Evolutionary conservation across 2,329 filamentous ascomycete genomes (phyloP).

Genomic region (Amauroascus niger): DNA sequence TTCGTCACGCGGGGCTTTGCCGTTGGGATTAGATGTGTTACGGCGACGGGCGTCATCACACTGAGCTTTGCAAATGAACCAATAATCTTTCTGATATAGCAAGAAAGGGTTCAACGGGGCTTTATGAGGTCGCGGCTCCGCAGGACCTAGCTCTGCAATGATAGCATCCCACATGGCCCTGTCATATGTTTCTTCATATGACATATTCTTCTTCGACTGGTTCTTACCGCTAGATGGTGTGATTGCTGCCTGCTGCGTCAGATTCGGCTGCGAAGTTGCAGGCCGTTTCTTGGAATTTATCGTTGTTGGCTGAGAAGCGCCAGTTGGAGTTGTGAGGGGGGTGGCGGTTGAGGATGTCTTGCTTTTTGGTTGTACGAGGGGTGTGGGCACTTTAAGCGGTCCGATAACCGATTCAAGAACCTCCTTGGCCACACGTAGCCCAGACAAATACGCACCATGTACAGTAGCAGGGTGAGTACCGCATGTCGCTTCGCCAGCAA

Average conservation of each 20-base stretch:
- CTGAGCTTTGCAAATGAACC: slow-evolving; percentile 52
- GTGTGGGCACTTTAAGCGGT: slow-evolving; percentile 64
- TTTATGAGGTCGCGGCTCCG: slow-evolving; percentile 62
- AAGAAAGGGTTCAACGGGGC: slow-evolving; percentile 76
- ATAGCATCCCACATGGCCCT: slow-evolving; percentile 49
- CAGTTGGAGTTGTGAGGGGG: slow-evolving; percentile 22
- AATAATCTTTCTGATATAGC: slow-evolving; percentile 71
- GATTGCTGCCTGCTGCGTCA: not conserved
- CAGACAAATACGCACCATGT: slow-evolving; percentile 90
- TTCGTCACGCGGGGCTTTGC: slow-evolving; percentile 60
- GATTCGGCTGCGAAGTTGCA: not conserved
- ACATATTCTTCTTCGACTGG: slow-evolving; percentile 16
- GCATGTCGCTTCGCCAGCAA: slow-evolving; percentile 93
- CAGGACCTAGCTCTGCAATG: slow-evolving; percentile 57
- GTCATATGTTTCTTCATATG: slow-evolving; percentile 45
- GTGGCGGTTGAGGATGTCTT: slow-evolving; percentile 22
- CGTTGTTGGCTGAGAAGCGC: slow-evolving; percentile 20
- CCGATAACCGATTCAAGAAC: slow-evolving; percentile 72
- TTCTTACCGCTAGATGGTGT: not conserved
- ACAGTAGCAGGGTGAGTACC: slow-evolving; percentile 94
- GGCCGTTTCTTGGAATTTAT: slow-evolving; percentile 21
- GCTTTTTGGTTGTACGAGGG: slow-evolving; percentile 60
- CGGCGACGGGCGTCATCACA: slow-evolving; percentile 60
- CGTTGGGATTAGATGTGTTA: slow-evolving; percentile 54
- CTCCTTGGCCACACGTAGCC: slow-evolving; percentile 78